Evolutionary conservation across 2,329 filamentous ascomycete genomes (phyloP).

Genomic region (Madurella fahalii): DNA sequence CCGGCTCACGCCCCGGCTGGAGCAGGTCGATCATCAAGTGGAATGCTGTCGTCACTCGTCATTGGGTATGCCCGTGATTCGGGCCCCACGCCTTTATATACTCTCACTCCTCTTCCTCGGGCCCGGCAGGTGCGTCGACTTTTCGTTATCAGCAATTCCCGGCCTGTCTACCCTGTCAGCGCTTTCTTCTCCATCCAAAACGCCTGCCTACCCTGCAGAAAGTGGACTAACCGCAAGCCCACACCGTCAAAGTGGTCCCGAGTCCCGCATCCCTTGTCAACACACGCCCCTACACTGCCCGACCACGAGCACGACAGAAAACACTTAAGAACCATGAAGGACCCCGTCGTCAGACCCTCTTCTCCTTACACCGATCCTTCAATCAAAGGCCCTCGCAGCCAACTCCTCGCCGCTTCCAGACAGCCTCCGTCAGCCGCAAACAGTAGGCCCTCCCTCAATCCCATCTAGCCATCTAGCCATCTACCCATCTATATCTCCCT

Average conservation of each 20-base stretch:
- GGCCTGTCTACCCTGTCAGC: slow-evolving; percentile 4
- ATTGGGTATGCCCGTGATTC: slow-evolving; percentile 18
- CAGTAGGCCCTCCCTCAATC: slow-evolving; percentile 31
- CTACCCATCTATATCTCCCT: not conserved
- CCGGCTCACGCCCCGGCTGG: slow-evolving; percentile 19
- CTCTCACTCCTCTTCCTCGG: slow-evolving; percentile 22
- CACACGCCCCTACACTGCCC: slow-evolving; percentile 17
- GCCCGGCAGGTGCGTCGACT: slow-evolving; percentile 15
- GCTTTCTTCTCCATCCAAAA: slow-evolving; percentile 12
- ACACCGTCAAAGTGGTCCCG: slow-evolving; percentile 19
- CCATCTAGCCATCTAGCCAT: not conserved
- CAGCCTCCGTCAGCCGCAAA: slow-evolving; percentile 25
- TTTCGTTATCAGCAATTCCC: slow-evolving; percentile 20
- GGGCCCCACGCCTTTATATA: slow-evolving; percentile 25
- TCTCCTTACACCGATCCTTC: slow-evolving; percentile 44
- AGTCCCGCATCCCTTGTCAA: slow-evolving; percentile 20
- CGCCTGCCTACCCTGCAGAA: slow-evolving; percentile 21
- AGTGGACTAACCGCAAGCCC: slow-evolving; percentile 20
- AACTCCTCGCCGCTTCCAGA: slow-evolving; percentile 35
- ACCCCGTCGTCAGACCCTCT: slow-evolving; percentile 40
- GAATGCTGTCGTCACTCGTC: slow-evolving; percentile 25
- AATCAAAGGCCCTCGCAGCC: slow-evolving; percentile 42
- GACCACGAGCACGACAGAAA: slow-evolving; percentile 10
- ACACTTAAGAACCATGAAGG: slow-evolving; percentile 34
- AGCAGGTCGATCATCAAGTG: slow-evolving; percentile 11